Base-by-base conservation (phyloP, 768 basidiomycete species). In the Asterophora parasitica region DNA sequence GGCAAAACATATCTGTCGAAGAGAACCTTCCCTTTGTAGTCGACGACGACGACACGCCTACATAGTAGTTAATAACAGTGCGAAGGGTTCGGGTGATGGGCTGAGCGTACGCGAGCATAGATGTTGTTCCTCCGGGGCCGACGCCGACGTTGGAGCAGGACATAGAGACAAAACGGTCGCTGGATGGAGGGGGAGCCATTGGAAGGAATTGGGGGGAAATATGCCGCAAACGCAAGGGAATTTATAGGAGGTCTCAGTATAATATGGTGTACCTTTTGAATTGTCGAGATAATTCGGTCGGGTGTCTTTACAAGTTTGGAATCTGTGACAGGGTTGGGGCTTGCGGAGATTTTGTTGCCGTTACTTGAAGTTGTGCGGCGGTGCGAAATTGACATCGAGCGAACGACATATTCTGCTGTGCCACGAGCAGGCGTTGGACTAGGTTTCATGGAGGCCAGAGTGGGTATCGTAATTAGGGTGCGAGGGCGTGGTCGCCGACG, bases 71-170 rank as follows among this genome's bases (percentile, higher is more conserved):
- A 39, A 40, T 42, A 23, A 12, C 15, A 34, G 30, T 28, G 6
- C 11, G 35, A 28, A 31, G 49, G 7, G 46, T 20, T 37, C 20
- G 34, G 42, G 31, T 19, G 46, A 27, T 44, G 44, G 11, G 23
- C 23, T 23, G 23, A 35, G 74, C 83, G 53, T 69, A 89, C 88
- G 87, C 88, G 30, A 91, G 71, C 82, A 91, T 85, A 32, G 82
- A 78, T 1, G 88, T 91, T 12, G 83, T 83, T 6, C 88, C 88
- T 3, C 88, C 87, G 13, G 85, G 82, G 23, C 87, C 87, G 31
- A 86, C 83, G 10, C 88, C 88, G n/a, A 89, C 83, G 53, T 80
- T 81, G 42, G 73, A 69, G 53, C 81, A 87, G 12, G 84, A 78
- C 35, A 89, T 62, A 6, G 81, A 75, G 35, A 85, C 62, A 52